phyloP scores from a whole-genome alignment of 352 stramenopile species.

The Plasmopara muralis region DNA sequence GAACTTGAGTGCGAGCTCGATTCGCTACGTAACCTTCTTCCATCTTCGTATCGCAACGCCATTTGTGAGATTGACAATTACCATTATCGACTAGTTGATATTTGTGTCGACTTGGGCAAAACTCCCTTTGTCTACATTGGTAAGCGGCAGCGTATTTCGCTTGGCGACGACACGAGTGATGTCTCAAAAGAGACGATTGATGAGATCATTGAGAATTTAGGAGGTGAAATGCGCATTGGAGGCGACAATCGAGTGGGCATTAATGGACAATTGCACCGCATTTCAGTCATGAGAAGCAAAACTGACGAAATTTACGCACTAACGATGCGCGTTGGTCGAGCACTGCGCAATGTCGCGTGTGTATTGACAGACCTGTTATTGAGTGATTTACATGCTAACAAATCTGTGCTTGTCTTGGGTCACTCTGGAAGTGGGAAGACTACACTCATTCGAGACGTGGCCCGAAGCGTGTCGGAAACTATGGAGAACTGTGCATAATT shows the following conservation, averaged over 20 bases:
- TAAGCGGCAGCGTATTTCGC: conserved; percentile 20
- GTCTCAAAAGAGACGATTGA: conserved; percentile 45
- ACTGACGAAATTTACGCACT: conserved; percentile 50
- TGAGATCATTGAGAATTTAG: conserved; percentile 37
- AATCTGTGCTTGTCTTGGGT: conserved; percentile 61
- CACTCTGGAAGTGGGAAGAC: conserved; percentile 74
- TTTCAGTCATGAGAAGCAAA: conserved; percentile 67
- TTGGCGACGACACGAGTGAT: conserved; percentile 18
- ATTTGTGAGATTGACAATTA: conserved; percentile 20
- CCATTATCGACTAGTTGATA: conserved; percentile 24
- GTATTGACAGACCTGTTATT: conserved; percentile 67
- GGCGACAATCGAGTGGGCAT: conserved; percentile 73
- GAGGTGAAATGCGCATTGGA: conserved; percentile 47
- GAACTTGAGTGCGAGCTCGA: conserved; percentile 33
- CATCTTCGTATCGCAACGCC: conserved; percentile 15
- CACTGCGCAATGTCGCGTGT: conserved; percentile 48
- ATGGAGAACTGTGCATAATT: conserved; percentile 78
- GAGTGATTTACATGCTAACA: conserved; percentile 30
- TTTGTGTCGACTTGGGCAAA: conserved; percentile 34
- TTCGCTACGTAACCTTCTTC: conserved; percentile 28
- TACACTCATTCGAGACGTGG: conserved; percentile 78
- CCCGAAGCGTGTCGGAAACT: conserved; percentile 46
- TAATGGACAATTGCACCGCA: conserved; percentile 66
- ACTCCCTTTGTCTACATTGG: conserved; percentile 27
- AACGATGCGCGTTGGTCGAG: conserved; percentile 69